A percentile compares a stretch with the other conserved stretches of the same genome.
Evolutionary conservation across 257 asterid genomes (phyloP).

Genomic region (Penstemon eatonii): DNA sequence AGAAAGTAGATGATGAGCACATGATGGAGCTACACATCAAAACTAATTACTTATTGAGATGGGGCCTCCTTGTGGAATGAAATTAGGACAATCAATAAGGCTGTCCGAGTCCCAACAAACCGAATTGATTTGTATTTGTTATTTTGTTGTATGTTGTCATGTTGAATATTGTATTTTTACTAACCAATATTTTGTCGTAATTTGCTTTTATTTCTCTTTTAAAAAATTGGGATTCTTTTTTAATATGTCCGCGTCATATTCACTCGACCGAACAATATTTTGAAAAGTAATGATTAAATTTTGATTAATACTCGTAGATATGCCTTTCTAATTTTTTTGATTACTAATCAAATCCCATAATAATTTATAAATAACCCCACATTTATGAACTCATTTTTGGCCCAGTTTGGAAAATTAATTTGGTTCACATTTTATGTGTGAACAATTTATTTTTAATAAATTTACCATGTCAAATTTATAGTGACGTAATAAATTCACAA

Average conservation of each 20-base stretch:
- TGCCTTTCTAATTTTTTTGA: too few relatives aligned
- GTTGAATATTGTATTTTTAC: neutral
- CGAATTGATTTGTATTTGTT: neutral
- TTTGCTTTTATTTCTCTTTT: too few relatives aligned
- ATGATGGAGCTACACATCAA: slow-evolving; percentile 14
- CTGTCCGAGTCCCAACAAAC: slow-evolving; percentile 29
- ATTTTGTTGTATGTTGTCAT: neutral
- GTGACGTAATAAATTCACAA: neutral
- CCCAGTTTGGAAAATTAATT: neutral
- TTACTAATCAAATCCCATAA: too few relatives aligned
- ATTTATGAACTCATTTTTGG: neutral
- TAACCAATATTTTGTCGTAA: neutral
- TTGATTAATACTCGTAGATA: too few relatives aligned
- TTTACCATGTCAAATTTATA: neutral
- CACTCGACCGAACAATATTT: too few relatives aligned
- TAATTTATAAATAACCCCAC: too few relatives aligned
- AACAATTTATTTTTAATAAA: neutral
- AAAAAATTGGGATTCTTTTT: neutral
- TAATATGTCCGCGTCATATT: neutral
- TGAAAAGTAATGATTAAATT: too few relatives aligned
- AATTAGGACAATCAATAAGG: slow-evolving; percentile 26
- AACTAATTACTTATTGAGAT: neutral
- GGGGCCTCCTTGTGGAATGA: slow-evolving; percentile 28
- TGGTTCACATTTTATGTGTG: neutral
- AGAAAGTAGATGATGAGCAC: neutral